phyloP scores from a whole-genome alignment of 225 moss, liverwort and hornwort species.

The Asterella californica region DNA sequence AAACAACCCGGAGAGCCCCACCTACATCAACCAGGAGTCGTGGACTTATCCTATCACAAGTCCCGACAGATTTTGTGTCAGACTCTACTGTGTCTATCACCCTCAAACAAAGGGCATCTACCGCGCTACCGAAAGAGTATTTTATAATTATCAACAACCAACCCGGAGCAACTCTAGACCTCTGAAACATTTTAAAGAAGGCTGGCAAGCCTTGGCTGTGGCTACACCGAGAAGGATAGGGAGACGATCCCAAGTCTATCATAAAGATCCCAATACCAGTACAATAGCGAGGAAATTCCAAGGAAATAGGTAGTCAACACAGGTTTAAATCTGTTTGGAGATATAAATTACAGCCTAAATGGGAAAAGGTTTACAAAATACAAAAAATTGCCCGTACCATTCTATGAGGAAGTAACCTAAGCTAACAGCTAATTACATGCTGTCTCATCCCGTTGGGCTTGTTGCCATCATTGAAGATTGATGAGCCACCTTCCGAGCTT shows the following conservation, averaged over 20 bases:
- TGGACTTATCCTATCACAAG: not conserved
- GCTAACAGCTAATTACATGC: slow-evolving; percentile 29
- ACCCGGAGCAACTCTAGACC: not conserved
- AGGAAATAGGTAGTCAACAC: slow-evolving; percentile 17
- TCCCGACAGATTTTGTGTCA: not conserved
- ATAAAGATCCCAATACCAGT: slow-evolving; percentile 1
- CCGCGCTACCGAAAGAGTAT: slow-evolving; percentile 1
- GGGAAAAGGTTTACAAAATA: slow-evolving; percentile 17
- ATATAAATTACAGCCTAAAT: slow-evolving; percentile 35
- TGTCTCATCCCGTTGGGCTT: slow-evolving; percentile 17
- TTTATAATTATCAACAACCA: not conserved
- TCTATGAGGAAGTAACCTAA: slow-evolving; percentile 11
- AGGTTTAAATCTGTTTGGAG: slow-evolving; percentile 18
- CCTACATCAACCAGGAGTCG: not conserved
- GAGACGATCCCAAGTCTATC: slow-evolving; percentile 13
- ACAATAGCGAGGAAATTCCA: slow-evolving; percentile 7
- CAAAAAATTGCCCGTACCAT: slow-evolving; percentile 20
- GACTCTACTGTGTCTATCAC: slow-evolving; percentile 3
- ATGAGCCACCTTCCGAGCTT: slow-evolving; percentile 20
- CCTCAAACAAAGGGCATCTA: slow-evolving; percentile 2
- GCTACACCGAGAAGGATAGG: not conserved
- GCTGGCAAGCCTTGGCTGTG: slow-evolving; percentile 1
- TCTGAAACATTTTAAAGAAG: not conserved
- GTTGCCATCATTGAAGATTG: slow-evolving; percentile 22
- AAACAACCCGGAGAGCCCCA: slow-evolving; percentile 1